Percentiles rank a stretch among this genome's conserved stretches.
Evolutionary conservation across 2,329 filamentous ascomycete species (phyloP).

Genomic region (Diaporthe helianthi): DNA sequence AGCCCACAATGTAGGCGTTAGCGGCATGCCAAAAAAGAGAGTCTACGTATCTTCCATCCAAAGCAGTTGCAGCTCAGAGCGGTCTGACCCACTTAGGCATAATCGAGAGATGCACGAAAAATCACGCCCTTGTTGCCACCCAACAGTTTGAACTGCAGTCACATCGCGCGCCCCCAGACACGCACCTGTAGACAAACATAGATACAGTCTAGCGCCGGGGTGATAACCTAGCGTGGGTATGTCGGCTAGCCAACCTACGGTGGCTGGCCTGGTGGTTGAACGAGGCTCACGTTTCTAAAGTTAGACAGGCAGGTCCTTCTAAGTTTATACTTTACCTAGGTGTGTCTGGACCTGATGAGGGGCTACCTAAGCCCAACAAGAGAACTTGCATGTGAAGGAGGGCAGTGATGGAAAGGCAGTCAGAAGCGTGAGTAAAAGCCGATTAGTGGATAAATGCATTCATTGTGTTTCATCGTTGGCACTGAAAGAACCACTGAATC

Average conservation of each 20-base stretch:
- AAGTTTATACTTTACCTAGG: too few relatives aligned
- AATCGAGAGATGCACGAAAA: neutral
- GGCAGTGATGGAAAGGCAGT: neutral
- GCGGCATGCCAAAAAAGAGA: neutral
- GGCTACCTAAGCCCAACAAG: neutral
- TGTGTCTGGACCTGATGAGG: neutral
- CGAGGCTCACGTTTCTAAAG: neutral
- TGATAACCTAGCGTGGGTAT: conserved; percentile 2
- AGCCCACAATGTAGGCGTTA: neutral
- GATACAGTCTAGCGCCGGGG: neutral
- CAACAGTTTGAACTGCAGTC: neutral
- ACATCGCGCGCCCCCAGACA: neutral
- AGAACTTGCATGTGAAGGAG: neutral
- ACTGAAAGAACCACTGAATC: neutral
- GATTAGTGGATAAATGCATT: neutral
- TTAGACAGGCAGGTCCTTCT: neutral
- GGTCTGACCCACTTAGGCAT: too few relatives aligned
- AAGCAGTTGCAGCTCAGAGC: neutral
- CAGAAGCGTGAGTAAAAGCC: neutral
- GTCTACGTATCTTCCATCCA: neutral
- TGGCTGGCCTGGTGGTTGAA: neutral
- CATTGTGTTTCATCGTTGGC: too few relatives aligned
- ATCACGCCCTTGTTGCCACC: neutral
- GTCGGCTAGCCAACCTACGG: neutral
- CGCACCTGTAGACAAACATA: neutral